phyloP scores from a whole-genome alignment of 306 rosid species.

The Oemleria cerasiformis region DNA sequence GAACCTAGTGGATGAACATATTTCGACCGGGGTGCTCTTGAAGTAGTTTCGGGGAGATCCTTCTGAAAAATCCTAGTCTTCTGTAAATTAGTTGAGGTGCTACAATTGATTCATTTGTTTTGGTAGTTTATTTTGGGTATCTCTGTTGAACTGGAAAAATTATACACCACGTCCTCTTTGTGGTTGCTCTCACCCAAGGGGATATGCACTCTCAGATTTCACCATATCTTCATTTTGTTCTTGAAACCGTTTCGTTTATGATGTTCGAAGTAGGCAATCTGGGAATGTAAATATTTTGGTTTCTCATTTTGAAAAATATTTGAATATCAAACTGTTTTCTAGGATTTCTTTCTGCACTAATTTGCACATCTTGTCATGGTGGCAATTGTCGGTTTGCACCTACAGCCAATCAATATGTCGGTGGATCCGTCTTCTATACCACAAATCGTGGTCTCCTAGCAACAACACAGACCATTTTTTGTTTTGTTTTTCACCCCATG shows the following conservation, averaged over 20 bases:
- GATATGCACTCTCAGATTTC: no score
- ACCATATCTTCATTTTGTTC: background rate
- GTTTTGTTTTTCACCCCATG: no score
- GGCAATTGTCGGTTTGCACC: no score
- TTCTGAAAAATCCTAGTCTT: background rate
- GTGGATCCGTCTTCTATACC: no score
- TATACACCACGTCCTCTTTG: background rate
- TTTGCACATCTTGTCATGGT: background rate
- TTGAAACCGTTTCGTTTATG: background rate
- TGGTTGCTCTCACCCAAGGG: no score
- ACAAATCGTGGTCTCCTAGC: no score
- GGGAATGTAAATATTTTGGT: background rate
- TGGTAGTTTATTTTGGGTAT: background rate
- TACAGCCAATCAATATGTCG: no score
- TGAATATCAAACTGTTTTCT: background rate
- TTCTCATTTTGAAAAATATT: background rate
- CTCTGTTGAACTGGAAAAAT: background rate
- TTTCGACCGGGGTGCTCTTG: background rate
- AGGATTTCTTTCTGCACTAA: no score
- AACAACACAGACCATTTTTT: no score
- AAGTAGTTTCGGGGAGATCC: no score
- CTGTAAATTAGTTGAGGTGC: slow-evolving; percentile 7
- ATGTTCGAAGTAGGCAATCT: background rate
- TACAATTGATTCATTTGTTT: background rate
- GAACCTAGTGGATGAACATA: background rate